Evolutionary conservation across 2,329 filamentous ascomycete genomes (phyloP), one percentile per base, ranked within the genome.

Genomic region (Pleomassaria siparia): DNA sequence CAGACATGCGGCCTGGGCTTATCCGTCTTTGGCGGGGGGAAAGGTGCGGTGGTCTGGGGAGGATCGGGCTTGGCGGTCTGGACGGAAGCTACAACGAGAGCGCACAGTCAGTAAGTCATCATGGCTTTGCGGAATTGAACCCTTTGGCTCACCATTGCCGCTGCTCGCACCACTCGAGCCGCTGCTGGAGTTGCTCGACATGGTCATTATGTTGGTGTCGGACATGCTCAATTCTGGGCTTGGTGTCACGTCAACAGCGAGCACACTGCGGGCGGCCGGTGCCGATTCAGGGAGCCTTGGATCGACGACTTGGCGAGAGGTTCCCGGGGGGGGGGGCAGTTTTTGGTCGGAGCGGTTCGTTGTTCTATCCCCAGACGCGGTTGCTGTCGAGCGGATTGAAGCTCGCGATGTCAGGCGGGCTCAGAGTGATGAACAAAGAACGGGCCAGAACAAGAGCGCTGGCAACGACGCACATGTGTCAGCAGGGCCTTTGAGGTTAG

Each of bases 1-100:
- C 94, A 99, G 51, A 95, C 86, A 73, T 99, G 94, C 56, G 94
- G 94, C 55, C 92, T 84, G 47, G 94, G 94, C 77, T 97, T 99
- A 74, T 99, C 94, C 54, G 91, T 96, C 77, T 97, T 99, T 41
- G 92, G 88, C 32, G 89, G 88, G 59, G 89, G 89, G 56, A 89
- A 88, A 39, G 74, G 70, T 16, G 62, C 46, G 42, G 55, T 50
- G 52, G 50, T 53, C 20, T 63, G 65, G 18, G 66, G 49, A 21
- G 53, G 47, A 26, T 66, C 66, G 18, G 63, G 54, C 53, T 69
- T 69, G 26, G 56, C 61, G 24, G 66, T 65, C 39, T 66, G 63
- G 21, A 56, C 56, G 25, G 67, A 67, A 18, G 63, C 66, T 69
- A 47, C 44, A 47, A 40, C 49, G 51, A 41, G 43, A 43, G 32